Base-by-base conservation (phyloP, 2,329 filamentous ascomycete species). In the Trichoderma afroharzianum region DNA sequence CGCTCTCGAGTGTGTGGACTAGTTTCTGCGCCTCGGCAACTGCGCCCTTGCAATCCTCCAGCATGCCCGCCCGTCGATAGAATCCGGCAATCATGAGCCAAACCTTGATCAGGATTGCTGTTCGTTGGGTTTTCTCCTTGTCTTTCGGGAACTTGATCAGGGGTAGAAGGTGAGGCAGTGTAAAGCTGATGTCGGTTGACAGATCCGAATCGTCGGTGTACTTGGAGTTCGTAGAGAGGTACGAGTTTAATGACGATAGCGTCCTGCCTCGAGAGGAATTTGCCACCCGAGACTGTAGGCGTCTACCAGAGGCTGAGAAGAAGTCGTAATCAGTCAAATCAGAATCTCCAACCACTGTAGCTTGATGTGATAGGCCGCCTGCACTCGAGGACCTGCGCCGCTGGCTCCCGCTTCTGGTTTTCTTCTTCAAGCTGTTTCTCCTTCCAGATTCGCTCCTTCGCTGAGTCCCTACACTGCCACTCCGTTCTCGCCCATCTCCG, bases 1-100 rank as follows among this genome's bases (percentile, higher is more conserved):
- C 90, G 0, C 84, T 80, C 80, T 97, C 93, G 12, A 97, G 86
- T 0, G 82, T 84, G 74, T 91, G 86, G 2, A 94, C 90, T 43
- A 97, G 86, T 78, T 92, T 93, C 72, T 90, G 86, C 1, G 95
- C 96, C 83, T 98, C 96, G 12, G 90, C 87, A 32, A 95, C 88
- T 7, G 95, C 94, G 67, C 91, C 93, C 75, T 88, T 89, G 14
- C 93, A 90, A 79, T 98, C 95, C 24, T 95, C 91, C 70, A 90
- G 89, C 83, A 97, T 90, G 9, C 88, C 88, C 8, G 95, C 93
- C 68, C 94, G 89, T 32, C 94, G 89, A 79, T 98, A 99, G 74
- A 98, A 91, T 0, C 92, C 92, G 2, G 94, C 92, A 73, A 98
- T 94, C 78, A 96, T 92, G 9, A 98, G 85, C 96, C 96, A 99